Percentiles rank a stretch among this genome's conserved stretches.
phyloP scores from a whole-genome alignment of 495 filamentous ascomycete species.

The Tuber aestivum region DNA sequence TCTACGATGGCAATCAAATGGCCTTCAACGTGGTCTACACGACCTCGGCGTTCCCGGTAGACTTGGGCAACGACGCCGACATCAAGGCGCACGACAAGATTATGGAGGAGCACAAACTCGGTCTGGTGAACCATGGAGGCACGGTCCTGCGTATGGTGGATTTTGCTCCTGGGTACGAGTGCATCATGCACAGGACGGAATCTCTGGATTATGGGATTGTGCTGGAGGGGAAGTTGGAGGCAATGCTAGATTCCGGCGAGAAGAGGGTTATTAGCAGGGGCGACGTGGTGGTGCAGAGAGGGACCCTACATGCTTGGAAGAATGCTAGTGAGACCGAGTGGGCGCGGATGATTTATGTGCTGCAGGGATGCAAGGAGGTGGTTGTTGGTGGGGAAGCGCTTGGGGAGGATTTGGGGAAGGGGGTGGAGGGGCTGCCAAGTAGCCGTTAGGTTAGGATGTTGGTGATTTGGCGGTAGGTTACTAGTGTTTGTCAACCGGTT shows the following conservation, averaged over 20 bases:
- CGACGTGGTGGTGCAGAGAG: constrained; percentile 61
- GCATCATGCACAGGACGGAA: constrained; percentile 65
- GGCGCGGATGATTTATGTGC: constrained; percentile 56
- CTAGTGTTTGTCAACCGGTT: background rate
- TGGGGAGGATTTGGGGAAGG: constrained; percentile 14
- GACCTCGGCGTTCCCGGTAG: background rate
- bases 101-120: constrained; percentile 27
- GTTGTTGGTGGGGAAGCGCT: constrained; percentile 45
- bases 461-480: background rate
- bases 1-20: background rate
- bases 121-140: constrained; percentile 46
- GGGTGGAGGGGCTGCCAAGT: background rate
- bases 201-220: constrained; percentile 71
- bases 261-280: constrained; percentile 53
- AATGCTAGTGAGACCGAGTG: constrained; percentile 54
- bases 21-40: constrained; percentile 3
- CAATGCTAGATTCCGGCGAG: constrained; percentile 58
- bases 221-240: constrained; percentile 64
- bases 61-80: background rate
- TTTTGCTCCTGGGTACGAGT: constrained; percentile 52
- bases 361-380: constrained; percentile 50
- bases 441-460: background rate
- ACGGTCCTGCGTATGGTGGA: constrained; percentile 59
- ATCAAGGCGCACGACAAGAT: background rate
- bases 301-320: constrained; percentile 62